Conservation (phyloP, 2,329 filamentous ascomycete species). For the Calonectria hongkongensis region DNA sequence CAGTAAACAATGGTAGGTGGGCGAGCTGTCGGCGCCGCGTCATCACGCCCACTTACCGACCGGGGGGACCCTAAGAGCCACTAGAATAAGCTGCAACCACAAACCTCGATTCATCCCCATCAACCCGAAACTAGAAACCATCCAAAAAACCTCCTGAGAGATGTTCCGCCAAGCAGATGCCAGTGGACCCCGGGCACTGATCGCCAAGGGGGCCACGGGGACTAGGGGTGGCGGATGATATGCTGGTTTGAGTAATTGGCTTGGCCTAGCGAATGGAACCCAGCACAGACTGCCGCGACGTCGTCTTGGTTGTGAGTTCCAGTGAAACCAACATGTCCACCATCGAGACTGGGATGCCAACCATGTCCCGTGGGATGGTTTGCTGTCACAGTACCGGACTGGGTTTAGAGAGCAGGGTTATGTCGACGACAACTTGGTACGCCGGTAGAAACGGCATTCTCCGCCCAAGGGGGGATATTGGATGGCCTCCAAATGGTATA, state of each 20-base stretch:
- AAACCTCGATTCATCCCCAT: constrained; percentile 33
- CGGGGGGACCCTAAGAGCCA: constrained; percentile 22
- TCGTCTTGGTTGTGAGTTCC: constrained; percentile 43
- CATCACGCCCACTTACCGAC: constrained; percentile 44
- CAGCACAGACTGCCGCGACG: constrained; percentile 31
- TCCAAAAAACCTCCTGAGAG: constrained; percentile 34
- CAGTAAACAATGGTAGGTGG: constrained; percentile 41
- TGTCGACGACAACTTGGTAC: constrained; percentile 23
- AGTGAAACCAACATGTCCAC: constrained; percentile 51
- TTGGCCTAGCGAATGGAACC: constrained; percentile 21
- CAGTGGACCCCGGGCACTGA: constrained; percentile 44
- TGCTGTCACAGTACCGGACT: constrained; percentile 38
- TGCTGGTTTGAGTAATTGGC: constrained; percentile 5
- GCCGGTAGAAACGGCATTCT: constrained; percentile 33
- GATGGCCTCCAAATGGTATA: constrained; percentile 44
- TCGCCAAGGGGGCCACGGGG: constrained; percentile 43
- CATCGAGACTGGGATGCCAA: constrained; percentile 44
- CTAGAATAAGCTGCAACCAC: constrained; percentile 30
- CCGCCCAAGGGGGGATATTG: constrained; percentile 13
- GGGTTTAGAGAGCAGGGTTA: constrained; percentile 37
- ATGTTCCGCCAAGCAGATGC: constrained; percentile 53
- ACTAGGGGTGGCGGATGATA: constrained; percentile 32
- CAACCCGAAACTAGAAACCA: constrained; percentile 49
- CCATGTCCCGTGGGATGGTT: constrained; percentile 45
- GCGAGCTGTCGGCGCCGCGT: constrained; percentile 46